Evolutionary conservation across 2,329 filamentous ascomycete genomes (phyloP).

Genomic region (Talaromyces sp.): DNA sequence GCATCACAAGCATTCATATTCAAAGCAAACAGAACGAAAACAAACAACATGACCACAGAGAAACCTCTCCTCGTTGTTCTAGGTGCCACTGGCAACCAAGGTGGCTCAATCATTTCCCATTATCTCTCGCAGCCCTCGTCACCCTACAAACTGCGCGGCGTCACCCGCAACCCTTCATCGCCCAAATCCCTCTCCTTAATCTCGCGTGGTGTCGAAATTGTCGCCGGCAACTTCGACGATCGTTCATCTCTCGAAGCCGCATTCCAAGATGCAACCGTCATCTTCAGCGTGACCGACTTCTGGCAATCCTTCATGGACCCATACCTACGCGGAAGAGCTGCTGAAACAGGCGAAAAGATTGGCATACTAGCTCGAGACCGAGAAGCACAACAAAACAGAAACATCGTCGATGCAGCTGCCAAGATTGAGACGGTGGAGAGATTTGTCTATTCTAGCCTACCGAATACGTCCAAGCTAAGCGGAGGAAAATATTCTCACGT

Average conservation of each 20-base stretch:
- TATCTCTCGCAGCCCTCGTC: neutral
- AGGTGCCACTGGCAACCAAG: slow-evolving; percentile 54
- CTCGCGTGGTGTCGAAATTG: slow-evolving; percentile 27
- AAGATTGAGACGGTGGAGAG: slow-evolving; percentile 36
- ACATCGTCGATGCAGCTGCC: slow-evolving; percentile 53
- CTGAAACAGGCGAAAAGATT: neutral
- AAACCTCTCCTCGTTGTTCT: slow-evolving; percentile 47
- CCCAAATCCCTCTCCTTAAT: slow-evolving; percentile 22
- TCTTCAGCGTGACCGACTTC: slow-evolving; percentile 56
- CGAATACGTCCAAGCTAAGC: slow-evolving; percentile 46
- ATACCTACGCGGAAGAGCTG: slow-evolving; percentile 24
- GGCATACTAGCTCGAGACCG: neutral
- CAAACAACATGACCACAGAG: neutral
- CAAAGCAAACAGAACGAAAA: too few relatives aligned
- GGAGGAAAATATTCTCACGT: slow-evolving; percentile 43
- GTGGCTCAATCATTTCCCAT: neutral
- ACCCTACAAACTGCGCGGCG: slow-evolving; percentile 30
- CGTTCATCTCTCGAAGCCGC: slow-evolving; percentile 26
- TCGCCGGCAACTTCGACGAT: slow-evolving; percentile 30
- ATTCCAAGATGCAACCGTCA: slow-evolving; percentile 45
- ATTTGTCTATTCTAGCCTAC: slow-evolving; percentile 50
- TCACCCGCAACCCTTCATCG: slow-evolving; percentile 31
- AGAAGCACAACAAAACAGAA: slow-evolving; percentile 37
- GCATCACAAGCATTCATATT: too few relatives aligned
- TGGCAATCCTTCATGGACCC: neutral